These are phyloP conservation scores for Rosa lucieae DNA, from an alignment of 306 rosid genomes.

Conservation along the genomic window DNA sequence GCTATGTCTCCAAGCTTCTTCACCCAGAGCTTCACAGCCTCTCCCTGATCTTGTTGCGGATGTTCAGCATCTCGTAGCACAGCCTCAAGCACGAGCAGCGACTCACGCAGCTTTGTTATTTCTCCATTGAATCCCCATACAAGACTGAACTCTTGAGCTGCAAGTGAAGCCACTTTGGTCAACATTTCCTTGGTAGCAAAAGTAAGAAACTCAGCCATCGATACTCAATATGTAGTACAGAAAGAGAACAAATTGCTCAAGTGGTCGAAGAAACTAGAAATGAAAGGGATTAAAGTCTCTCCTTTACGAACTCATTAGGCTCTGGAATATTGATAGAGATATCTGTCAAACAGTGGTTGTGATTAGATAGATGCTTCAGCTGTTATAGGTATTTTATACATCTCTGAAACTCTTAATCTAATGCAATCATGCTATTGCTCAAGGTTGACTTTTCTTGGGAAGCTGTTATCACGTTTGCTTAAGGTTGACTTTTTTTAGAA, in stretches of 20 bases:
- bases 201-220: not conserved
- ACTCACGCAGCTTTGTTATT: not conserved
- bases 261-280: not conserved
- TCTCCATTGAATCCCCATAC: not conserved
- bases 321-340: no score
- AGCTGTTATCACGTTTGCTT: no score
- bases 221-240: no score
- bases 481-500: no score
- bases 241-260: no score
- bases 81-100: not conserved
- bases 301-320: no score
- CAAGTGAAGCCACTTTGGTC: not conserved
- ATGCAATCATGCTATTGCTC: no score
- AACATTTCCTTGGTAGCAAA: not conserved
- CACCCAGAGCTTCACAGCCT: not conserved
- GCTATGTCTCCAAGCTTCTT: not conserved
- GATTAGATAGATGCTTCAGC: no score
- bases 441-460: no score
- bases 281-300: not conserved
- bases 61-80: not conserved
- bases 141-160: not conserved
- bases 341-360: no score
- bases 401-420: no score
- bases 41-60: not conserved
- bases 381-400: no score